phyloP scores from a whole-genome alignment of 768 basidiomycete genomes.

The Serendipita sp. region DNA sequence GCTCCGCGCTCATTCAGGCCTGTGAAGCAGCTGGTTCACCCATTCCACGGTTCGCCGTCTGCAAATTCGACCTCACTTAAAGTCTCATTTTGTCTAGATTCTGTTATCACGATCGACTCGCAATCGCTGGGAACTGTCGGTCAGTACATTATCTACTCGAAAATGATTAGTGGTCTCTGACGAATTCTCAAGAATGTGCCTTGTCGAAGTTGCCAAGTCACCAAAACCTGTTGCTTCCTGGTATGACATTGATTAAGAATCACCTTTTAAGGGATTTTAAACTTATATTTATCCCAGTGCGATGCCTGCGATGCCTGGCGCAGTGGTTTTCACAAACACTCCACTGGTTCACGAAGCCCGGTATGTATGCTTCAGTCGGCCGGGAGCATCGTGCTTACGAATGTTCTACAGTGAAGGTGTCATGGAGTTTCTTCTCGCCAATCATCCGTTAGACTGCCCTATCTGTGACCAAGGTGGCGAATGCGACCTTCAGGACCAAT shows the following conservation, averaged over 20 bases:
- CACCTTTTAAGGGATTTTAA: conserved; percentile 3
- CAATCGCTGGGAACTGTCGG: conserved; percentile 97
- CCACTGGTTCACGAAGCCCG: conserved; percentile 79
- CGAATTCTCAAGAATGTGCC: conserved; percentile 63
- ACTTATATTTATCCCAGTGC: conserved; percentile 36
- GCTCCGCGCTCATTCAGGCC: conserved; percentile 90
- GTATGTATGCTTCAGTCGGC: conserved; percentile 21
- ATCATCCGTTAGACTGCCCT: conserved; percentile 96
- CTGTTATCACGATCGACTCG: conserved; percentile 81
- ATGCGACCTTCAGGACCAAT: conserved; percentile 97
- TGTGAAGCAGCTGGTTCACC: conserved; percentile 77
- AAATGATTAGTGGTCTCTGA: conserved; percentile 8
- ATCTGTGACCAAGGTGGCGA: conserved; percentile 98
- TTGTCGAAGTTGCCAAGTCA: conserved; percentile 92
- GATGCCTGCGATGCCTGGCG: conserved; percentile 92
- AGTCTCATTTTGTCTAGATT: conserved; percentile 30
- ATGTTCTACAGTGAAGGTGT: conserved; percentile 62
- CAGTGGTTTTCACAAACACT: conserved; percentile 85
- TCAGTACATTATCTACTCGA: conserved; percentile 23
- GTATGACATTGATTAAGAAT: conserved; percentile 23
- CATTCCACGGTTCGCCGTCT: conserved; percentile 48
- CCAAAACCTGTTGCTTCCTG: conserved; percentile 93
- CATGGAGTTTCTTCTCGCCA: conserved; percentile 96
- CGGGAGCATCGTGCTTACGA: background rate
- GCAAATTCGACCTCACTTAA: background rate